These are phyloP conservation scores for Ceratobasidium sp. DNA, from an alignment of 1,284 basidiomycete species.

Conservation along the genomic window DNA sequence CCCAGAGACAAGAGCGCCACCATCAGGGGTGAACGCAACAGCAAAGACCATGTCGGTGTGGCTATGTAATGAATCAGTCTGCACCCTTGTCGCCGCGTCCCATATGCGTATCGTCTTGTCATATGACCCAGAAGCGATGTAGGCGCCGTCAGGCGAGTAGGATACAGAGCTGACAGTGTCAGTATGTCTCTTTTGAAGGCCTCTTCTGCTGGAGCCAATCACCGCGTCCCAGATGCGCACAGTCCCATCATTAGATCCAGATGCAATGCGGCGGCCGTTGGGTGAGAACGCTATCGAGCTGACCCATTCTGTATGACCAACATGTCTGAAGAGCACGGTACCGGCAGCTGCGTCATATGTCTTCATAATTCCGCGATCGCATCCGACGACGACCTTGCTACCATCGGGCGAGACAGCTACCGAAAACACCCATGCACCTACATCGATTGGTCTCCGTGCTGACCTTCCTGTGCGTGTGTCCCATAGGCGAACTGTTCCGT, in stretches of 20 bases:
- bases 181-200: not conserved
- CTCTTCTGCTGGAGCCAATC: not conserved
- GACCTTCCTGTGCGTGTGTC: slow-evolving; percentile 9
- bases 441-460: not conserved
- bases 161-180: not conserved
- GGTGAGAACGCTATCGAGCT: slow-evolving; percentile 85
- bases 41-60: not conserved
- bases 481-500: slow-evolving; percentile 34
- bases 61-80: not conserved
- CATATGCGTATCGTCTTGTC: slow-evolving; percentile 12
- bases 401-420: slow-evolving; percentile 35
- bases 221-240: not conserved
- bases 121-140: slow-evolving; percentile 24
- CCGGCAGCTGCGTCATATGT: slow-evolving; percentile 9
- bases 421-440: not conserved
- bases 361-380: not conserved
- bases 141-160: slow-evolving; percentile 14
- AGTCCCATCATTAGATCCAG: not conserved
- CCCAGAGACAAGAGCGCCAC: not conserved
- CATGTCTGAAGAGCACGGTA: not conserved
- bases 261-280: slow-evolving; percentile 68
- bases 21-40: not conserved
- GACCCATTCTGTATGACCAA: slow-evolving; percentile 61
- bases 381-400: not conserved
- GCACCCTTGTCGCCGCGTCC: not conserved